phyloP scores from a whole-genome alignment of 371 early-diverging fungal species.

The Haplosporangium sp. region DNA sequence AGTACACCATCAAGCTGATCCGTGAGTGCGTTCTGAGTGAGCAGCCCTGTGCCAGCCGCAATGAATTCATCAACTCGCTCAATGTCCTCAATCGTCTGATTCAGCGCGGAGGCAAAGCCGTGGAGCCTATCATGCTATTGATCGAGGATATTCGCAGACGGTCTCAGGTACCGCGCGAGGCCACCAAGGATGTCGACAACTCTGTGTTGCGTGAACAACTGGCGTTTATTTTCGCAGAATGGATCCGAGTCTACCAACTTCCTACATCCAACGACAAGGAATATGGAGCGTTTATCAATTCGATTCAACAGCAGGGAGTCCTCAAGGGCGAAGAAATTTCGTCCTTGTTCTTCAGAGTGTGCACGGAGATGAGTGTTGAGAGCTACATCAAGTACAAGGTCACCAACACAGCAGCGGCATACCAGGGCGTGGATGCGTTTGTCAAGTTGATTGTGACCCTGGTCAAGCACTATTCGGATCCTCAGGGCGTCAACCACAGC shows the following conservation, averaged over 20 bases:
- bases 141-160: slow-evolving; percentile 60
- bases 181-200: slow-evolving; percentile 57
- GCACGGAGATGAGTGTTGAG: slow-evolving; percentile 86
- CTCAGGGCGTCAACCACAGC: slow-evolving; percentile 59
- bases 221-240: slow-evolving; percentile 82
- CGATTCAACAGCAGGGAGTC: slow-evolving; percentile 84
- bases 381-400: slow-evolving; percentile 74
- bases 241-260: slow-evolving; percentile 89
- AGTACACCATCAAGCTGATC: slow-evolving; percentile 85
- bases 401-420: slow-evolving; percentile 63
- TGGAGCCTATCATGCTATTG: slow-evolving; percentile 68
- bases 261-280: slow-evolving; percentile 83
- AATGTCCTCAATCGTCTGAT: slow-evolving; percentile 75
- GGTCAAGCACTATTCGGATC: slow-evolving; percentile 67
- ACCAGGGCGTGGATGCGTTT: slow-evolving; percentile 87
- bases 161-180: slow-evolving; percentile 27
- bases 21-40: slow-evolving; percentile 77
- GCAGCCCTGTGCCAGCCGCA: slow-evolving; percentile 67
- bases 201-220: slow-evolving; percentile 74
- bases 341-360: slow-evolving; percentile 89
- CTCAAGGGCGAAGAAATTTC: slow-evolving; percentile 80
- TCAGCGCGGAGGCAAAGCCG: slow-evolving; percentile 70
- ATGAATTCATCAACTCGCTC: slow-evolving; percentile 80
- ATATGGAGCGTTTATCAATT: slow-evolving; percentile 69
- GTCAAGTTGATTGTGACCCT: slow-evolving; percentile 82